Evolutionary conservation across 2,329 filamentous ascomycete genomes (phyloP), one percentile per base, ranked within the genome.

Genomic region (Verticillium alfalfae): DNA sequence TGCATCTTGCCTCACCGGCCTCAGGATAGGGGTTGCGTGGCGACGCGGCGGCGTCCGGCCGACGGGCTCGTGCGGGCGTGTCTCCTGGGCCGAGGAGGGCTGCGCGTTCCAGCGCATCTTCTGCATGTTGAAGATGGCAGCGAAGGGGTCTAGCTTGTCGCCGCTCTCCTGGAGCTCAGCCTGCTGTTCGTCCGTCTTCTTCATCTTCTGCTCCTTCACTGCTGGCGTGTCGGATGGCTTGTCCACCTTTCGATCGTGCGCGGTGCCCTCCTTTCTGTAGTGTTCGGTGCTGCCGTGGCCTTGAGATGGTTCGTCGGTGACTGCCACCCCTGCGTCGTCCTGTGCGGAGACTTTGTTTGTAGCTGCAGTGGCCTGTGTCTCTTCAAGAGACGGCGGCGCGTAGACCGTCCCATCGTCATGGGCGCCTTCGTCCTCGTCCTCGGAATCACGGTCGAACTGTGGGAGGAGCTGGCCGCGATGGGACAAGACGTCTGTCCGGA

Each of bases 391-490:
- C 2, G 41, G 41, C 6, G 45, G 45, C 45, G 45, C 45, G 45
- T 49, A 49, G 9, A 26, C 45, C 8, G 18, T 18, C 45, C 22
- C 45, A 26, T 56, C 54, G 54, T 36, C 54, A 0, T 16, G 12
- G 22, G 34, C 26, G 13, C 18, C 34, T 6, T 56, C 26, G 12
- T 56, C 4, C 22, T 59, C 52, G 26, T 41, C 55, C 15, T 60
- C 38, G 5, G 52, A 13, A 41, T 49, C 58, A 57, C 55, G 58
- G 34, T 61, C 58, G 63, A 65, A 65, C 15, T 64, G 49, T 45
- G 60, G 54, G 18, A 67, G 60, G 16, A 65, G 34, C 16, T 67
- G 61, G 15, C 66, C 66, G 12, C 60, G 65, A 45, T 66, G 66
- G 66, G 8, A 67, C 45, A 39, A 66, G 58, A 49, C 65, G 58